Percentiles rank a stretch among this genome's conserved stretches.
These are phyloP conservation scores for Fusarium napiforme DNA, from an alignment of 2,329 filamentous ascomycete species.

Conservation along the genomic window DNA sequence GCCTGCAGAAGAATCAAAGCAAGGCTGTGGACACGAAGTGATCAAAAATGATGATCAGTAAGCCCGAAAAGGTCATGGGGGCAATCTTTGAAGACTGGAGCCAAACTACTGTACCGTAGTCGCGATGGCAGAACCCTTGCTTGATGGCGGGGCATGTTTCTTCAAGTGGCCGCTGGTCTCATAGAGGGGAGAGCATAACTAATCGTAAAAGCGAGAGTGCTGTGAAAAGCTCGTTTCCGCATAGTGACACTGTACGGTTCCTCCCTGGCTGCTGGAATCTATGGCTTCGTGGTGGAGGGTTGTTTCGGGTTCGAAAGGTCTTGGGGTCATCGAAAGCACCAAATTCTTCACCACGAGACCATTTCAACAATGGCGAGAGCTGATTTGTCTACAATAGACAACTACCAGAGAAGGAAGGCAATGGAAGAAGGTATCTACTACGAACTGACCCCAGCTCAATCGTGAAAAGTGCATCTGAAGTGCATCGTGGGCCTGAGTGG, in stretches of 20 bases:
- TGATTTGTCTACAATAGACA: neutral
- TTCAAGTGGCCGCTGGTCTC: neutral
- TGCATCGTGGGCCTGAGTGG: conserved; percentile 2
- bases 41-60: neutral
- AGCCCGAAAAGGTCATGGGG: neutral
- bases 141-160: neutral
- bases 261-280: neutral
- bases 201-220: neutral
- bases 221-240: neutral
- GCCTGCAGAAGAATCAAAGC: neutral
- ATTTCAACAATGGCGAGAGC: neutral
- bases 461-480: neutral
- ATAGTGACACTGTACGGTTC: neutral
- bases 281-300: conserved; percentile 2
- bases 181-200: neutral
- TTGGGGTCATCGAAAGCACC: conserved; percentile 26
- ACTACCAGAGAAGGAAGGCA: neutral
- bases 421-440: neutral
- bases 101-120: neutral
- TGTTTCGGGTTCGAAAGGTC: conserved; percentile 16
- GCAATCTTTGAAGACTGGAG: neutral
- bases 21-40: neutral
- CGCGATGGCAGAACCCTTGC: neutral
- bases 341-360: conserved; percentile 19
- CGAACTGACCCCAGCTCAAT: neutral